Evolutionary conservation across 2,329 filamentous ascomycete species (phyloP), one percentile per base, ranked within the genome.

Genomic region (Claviceps capensis): DNA sequence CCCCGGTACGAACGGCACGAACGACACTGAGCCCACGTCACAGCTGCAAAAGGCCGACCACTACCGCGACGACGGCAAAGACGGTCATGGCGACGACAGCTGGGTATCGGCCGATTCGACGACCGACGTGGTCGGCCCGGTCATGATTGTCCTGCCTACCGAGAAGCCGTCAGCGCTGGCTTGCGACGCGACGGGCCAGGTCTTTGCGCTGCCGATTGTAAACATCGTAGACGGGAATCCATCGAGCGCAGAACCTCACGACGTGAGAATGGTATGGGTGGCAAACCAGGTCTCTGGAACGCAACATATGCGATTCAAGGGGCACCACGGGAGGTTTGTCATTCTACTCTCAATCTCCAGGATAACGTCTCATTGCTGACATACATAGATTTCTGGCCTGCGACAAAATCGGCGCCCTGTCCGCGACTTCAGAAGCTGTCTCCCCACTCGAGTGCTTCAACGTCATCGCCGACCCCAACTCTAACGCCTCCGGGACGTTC

Each of bases 211-310:
- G 59, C 72, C 76, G 14, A 72, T 98, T 48, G 88, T 95, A 72
- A 96, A 97, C 64, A 83, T 95, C 38, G 78, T 95, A 54, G 90
- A 96, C 53, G 82, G 75, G 26, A 85, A 95, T 63, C 79, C 87
- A 3, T 67, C 76, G n/a, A 95, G 82, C 5, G 88, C 91, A 8
- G 93, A 98, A 69, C 93, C 93, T 48, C 90, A 96, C 67, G 90
- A 97, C 66, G 90, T 97, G 54, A 77, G 91, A 55, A 90, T 96
- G 71, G 93, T 98, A 16, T 98, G 91, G 87, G 81, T 97, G 57
- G 88, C 87, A 54, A 95, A 86, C 60, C 79, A 78, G 58, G 83
- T 96, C 13, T 79, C 84, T 0, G 91, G 91, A 3, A 91, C 86
- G 1, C 87, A 94, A 57, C 76, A 78, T 37, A 84, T 88, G 59